A percentile compares a stretch with the other conserved stretches of the same genome.
phyloP scores from a whole-genome alignment of 2,329 filamentous ascomycete species.

The Lasiodiplodia sp. region DNA sequence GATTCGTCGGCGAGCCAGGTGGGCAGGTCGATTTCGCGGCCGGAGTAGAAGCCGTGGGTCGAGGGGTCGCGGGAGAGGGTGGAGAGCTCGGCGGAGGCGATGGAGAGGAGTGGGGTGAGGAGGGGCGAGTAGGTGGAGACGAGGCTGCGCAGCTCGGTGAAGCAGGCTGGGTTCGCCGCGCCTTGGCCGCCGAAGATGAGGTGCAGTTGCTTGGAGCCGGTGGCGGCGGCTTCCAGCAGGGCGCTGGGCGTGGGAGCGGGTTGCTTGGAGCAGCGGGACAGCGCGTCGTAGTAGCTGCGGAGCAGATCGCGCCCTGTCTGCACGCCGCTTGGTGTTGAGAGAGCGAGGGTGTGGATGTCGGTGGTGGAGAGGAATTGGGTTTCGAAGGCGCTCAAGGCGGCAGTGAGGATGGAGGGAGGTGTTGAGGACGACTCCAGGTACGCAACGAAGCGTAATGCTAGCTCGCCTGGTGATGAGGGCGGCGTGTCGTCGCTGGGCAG shows the following conservation, averaged over 20 bases:
- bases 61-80: neutral
- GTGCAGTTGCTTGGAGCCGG: neutral
- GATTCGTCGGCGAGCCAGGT: neutral
- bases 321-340: neutral
- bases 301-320: neutral
- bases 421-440: neutral
- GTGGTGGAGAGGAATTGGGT: neutral
- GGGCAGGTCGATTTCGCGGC: neutral
- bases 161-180: neutral
- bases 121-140: neutral
- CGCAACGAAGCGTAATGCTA: neutral
- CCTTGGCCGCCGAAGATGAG: conserved; percentile 9
- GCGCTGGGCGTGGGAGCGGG: conserved; percentile 34
- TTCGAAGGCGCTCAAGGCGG: neutral
- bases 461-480: neutral
- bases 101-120: neutral
- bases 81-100: too few relatives aligned
- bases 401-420: neutral
- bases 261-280: neutral
- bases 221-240: neutral
- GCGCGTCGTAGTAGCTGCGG: neutral
- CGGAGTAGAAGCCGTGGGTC: neutral
- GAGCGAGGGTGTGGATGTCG: conserved; percentile 1
- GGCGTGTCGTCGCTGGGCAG: neutral
- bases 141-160: neutral